A percentile compares a stretch with the other conserved stretches of the same genome.
These are phyloP conservation scores for Rhizophlyctis rosea DNA, from an alignment of 192 early-diverging fungal species.

Conservation along the genomic window DNA sequence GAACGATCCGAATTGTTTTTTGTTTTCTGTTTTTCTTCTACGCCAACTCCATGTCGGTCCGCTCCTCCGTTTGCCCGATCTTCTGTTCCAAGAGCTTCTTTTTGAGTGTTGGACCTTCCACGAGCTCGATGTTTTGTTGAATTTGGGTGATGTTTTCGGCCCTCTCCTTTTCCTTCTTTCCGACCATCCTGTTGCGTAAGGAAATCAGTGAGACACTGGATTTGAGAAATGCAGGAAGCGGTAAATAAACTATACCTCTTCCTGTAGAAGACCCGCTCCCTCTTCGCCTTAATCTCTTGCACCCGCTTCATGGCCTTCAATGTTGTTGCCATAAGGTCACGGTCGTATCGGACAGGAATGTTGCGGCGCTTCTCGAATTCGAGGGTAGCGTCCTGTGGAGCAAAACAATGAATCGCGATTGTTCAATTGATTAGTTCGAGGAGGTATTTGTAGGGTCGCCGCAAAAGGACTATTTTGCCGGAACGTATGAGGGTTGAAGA, in stretches of 20 bases:
- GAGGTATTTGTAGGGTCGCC: neutral
- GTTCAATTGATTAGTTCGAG: too few species aligned
- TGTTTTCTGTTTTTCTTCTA: slow-evolving; percentile 32
- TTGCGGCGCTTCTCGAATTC: slow-evolving; percentile 99
- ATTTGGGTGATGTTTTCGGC: slow-evolving; percentile 71
- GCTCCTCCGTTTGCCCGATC: slow-evolving; percentile 42
- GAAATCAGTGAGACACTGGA: slow-evolving; percentile 4
- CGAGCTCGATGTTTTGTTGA: slow-evolving; percentile 85
- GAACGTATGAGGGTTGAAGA: neutral
- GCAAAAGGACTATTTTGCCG: neutral
- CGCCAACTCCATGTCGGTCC: slow-evolving; percentile 68
- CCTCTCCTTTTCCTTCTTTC: slow-evolving; percentile 80
- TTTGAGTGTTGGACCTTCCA: slow-evolving; percentile 56
- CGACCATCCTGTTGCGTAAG: slow-evolving; percentile 66
- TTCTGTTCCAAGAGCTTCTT: slow-evolving; percentile 66
- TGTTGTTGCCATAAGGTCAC: slow-evolving; percentile 94
- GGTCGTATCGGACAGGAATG: slow-evolving; percentile 95
- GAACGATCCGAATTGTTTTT: too few species aligned
- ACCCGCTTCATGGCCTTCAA: slow-evolving; percentile 99
- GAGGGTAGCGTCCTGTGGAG: slow-evolving; percentile 79
- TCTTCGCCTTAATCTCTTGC: slow-evolving; percentile 87
- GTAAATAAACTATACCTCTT: too few species aligned
- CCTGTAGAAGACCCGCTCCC: slow-evolving; percentile 93
- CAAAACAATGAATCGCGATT: slow-evolving; percentile 14
- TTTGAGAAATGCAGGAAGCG: neutral